Percentiles rank a stretch among this genome's conserved stretches.
phyloP scores from a whole-genome alignment of 805 yeast genomes.

The Suhomyces prunicola region DNA sequence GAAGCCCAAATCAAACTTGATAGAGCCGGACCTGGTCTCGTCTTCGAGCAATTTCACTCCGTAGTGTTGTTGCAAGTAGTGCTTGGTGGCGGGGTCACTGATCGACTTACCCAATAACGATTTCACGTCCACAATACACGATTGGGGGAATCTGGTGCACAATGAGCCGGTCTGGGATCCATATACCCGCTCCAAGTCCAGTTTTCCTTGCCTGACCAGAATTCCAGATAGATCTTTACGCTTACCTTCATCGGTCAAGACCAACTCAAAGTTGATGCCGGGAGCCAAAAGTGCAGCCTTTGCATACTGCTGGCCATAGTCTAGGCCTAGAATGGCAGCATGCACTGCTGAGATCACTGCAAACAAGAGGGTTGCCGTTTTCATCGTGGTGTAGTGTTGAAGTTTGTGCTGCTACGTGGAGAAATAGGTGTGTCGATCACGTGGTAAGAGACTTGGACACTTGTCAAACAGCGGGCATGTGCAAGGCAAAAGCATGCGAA shows the following conservation, averaged over 20 bases:
- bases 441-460: neutral
- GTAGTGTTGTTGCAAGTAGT: slow-evolving; percentile 55
- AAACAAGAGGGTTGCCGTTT: neutral
- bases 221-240: slow-evolving; percentile 85
- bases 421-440: neutral
- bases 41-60: slow-evolving; percentile 50
- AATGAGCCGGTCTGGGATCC: slow-evolving; percentile 74
- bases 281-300: slow-evolving; percentile 92
- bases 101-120: slow-evolving; percentile 62
- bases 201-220: slow-evolving; percentile 45
- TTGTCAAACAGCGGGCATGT: neutral
- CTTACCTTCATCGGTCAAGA: slow-evolving; percentile 86
- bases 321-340: slow-evolving; percentile 81
- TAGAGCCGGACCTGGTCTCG: slow-evolving; percentile 41
- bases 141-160: slow-evolving; percentile 69
- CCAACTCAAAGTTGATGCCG: slow-evolving; percentile 80
- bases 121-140: slow-evolving; percentile 66
- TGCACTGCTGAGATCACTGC: slow-evolving; percentile 9
- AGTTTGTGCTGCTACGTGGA: neutral
- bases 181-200: slow-evolving; percentile 60
- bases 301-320: slow-evolving; percentile 81
- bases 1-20: slow-evolving; percentile 52
- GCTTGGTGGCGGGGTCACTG: slow-evolving; percentile 44
- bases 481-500: neutral
- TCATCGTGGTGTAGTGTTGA: neutral